Evolutionary conservation across 192 early-diverging fungal species (phyloP).

Genomic region (Backusella tarrabulga): DNA sequence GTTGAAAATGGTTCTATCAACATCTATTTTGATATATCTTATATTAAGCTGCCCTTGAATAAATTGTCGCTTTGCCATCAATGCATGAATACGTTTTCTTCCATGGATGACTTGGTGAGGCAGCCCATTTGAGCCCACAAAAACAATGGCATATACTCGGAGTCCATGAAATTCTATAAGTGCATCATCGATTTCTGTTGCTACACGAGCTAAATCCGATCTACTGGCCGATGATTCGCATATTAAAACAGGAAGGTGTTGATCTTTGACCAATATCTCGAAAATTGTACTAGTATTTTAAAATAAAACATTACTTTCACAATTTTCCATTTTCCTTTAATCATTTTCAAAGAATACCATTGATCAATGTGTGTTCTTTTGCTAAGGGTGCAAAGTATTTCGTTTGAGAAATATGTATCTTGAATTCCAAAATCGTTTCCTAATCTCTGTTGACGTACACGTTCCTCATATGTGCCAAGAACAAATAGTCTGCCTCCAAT

Average conservation of each 20-base stretch:
- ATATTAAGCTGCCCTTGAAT: constrained; percentile 58
- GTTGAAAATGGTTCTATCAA: constrained; percentile 62
- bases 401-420: constrained; percentile 38
- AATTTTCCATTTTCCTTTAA: neutral
- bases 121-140: constrained; percentile 57
- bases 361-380: constrained; percentile 33
- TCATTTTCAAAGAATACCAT: constrained; percentile 33
- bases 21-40: constrained; percentile 54
- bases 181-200: constrained; percentile 53
- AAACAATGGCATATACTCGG: constrained; percentile 56
- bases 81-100: constrained; percentile 60
- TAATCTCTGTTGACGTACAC: constrained; percentile 57
- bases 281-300: constrained; percentile 52
- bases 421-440: constrained; percentile 27
- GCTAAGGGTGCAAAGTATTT: constrained; percentile 36
- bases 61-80: constrained; percentile 64
- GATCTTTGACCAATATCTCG: constrained; percentile 64
- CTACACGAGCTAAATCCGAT: constrained; percentile 50
- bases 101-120: constrained; percentile 74
- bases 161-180: constrained; percentile 62
- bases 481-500: constrained; percentile 71
- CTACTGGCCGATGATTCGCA: constrained; percentile 59
- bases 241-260: constrained; percentile 72
- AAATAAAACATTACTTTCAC: constrained; percentile 19
- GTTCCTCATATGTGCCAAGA: constrained; percentile 77